Conservation (phyloP, 257 asterid genomes). For the Leonotis leonurus region DNA sequence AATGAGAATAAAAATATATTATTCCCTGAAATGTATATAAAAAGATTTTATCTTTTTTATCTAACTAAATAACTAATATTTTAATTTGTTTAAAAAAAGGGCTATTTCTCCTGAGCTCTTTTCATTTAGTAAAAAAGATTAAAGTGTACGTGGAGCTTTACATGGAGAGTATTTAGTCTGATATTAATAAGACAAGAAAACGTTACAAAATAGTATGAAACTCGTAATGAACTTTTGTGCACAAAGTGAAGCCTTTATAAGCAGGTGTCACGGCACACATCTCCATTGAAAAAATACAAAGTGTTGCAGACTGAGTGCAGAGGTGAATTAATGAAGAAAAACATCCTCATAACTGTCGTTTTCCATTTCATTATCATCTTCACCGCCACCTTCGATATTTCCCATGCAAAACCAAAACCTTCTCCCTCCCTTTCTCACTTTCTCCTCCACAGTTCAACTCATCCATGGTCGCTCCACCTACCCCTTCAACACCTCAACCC, state of each 20-base stretch:
- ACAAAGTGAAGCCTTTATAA: background rate
- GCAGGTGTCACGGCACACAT: background rate
- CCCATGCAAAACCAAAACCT: conserved; percentile 25
- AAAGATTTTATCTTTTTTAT: too few species aligned
- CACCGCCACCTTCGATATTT: conserved; percentile 12
- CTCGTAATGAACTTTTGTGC: background rate
- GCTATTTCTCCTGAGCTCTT: too few species aligned
- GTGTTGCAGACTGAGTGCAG: background rate
- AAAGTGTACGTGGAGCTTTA: too few species aligned
- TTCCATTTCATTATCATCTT: conserved; percentile 18
- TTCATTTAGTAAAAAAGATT: too few species aligned
- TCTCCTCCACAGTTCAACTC: conserved; percentile 22
- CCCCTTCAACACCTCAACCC: too few species aligned
- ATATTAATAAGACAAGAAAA: too few species aligned
- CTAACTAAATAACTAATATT: too few species aligned
- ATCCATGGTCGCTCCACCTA: conserved; percentile 13
- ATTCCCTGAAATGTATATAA: too few species aligned
- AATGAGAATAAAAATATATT: too few species aligned
- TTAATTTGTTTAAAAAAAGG: too few species aligned
- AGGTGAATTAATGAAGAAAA: conserved; percentile 6
- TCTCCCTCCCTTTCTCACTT: background rate
- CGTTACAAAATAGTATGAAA: background rate
- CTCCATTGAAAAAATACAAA: background rate
- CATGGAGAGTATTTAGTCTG: too few species aligned
- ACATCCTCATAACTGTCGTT: conserved; percentile 8